Conservation (phyloP, 129 eudicot species). For the Ambrosia artemisiifolia region DNA sequence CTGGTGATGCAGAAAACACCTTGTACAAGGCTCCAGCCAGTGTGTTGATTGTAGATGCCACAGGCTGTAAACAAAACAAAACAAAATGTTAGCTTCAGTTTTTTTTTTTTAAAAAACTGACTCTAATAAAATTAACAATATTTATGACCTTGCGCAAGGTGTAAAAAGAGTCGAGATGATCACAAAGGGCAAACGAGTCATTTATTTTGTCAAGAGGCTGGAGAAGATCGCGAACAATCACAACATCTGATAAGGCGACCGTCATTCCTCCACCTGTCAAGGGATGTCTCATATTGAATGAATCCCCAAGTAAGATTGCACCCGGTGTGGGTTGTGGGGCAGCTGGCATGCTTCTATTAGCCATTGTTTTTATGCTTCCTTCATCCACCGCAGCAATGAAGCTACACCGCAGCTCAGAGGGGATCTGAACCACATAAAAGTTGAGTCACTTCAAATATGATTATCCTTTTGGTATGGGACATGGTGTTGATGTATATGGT, state of each 20-base stretch:
- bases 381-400: slow-evolving; percentile 40
- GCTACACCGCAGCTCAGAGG: slow-evolving; percentile 38
- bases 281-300: slow-evolving; percentile 80
- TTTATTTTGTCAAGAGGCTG: slow-evolving; percentile 40
- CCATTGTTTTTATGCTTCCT: slow-evolving; percentile 55
- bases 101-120: not conserved
- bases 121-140: not conserved
- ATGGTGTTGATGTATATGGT: slow-evolving; percentile 5
- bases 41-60: slow-evolving; percentile 60
- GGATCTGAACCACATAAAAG: slow-evolving; percentile 31
- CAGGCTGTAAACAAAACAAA: slow-evolving; percentile 37
- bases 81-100: not conserved
- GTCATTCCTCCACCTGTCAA: slow-evolving; percentile 91
- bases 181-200: slow-evolving; percentile 52
- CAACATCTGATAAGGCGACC: slow-evolving; percentile 67
- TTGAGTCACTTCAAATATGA: not conserved
- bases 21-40: slow-evolving; percentile 58
- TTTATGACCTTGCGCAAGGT: slow-evolving; percentile 58
- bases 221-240: slow-evolving; percentile 59
- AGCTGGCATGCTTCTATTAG: slow-evolving; percentile 66
- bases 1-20: slow-evolving; percentile 50
- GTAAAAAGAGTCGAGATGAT: slow-evolving; percentile 57
- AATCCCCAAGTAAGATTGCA: slow-evolving; percentile 62
- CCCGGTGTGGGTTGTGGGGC: slow-evolving; percentile 63
- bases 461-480: not conserved